phyloP scores from a whole-genome alignment of 495 filamentous ascomycete genomes.

The Podospora pseudoanserina region DNA sequence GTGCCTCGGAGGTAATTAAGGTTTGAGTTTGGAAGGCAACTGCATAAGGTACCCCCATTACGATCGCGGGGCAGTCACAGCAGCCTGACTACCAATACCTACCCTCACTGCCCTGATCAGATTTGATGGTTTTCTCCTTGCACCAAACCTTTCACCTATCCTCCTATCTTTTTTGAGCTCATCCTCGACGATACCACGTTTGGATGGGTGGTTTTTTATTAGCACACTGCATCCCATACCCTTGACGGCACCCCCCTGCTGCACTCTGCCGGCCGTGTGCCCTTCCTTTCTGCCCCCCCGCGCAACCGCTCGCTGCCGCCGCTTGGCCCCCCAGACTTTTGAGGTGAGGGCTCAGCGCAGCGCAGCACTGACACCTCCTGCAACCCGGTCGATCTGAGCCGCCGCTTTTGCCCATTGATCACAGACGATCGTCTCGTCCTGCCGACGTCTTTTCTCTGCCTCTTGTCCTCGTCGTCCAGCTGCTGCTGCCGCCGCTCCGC shows the following conservation, averaged over 20 bases:
- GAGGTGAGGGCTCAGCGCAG: neutral
- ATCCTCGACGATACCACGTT: neutral
- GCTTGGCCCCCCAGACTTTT: constrained; percentile 13
- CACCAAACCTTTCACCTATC: no score
- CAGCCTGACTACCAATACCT: no score
- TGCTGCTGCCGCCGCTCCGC: constrained; percentile 21
- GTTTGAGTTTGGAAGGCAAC: neutral
- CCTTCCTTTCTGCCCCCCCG: neutral
- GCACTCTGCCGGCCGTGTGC: constrained; percentile 6
- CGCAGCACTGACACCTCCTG: constrained; percentile 21
- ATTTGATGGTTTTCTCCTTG: neutral
- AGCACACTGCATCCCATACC: neutral
- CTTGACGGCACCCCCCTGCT: neutral
- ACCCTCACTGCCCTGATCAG: no score
- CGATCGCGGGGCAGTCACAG: neutral
- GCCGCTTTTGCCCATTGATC: constrained; percentile 25
- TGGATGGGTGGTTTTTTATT: neutral
- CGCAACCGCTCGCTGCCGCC: constrained; percentile 13
- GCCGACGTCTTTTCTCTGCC: constrained; percentile 14
- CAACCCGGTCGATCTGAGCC: constrained; percentile 21
- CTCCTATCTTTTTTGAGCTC: neutral
- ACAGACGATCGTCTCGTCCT: constrained; percentile 26
- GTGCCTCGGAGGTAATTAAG: neutral
- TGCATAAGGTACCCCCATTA: neutral
- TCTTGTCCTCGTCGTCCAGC: constrained; percentile 15